Percentiles rank a stretch among this genome's conserved stretches.
Evolutionary conservation across 345 rosid genomes (phyloP).

Genomic region (Salix suchowensis): DNA sequence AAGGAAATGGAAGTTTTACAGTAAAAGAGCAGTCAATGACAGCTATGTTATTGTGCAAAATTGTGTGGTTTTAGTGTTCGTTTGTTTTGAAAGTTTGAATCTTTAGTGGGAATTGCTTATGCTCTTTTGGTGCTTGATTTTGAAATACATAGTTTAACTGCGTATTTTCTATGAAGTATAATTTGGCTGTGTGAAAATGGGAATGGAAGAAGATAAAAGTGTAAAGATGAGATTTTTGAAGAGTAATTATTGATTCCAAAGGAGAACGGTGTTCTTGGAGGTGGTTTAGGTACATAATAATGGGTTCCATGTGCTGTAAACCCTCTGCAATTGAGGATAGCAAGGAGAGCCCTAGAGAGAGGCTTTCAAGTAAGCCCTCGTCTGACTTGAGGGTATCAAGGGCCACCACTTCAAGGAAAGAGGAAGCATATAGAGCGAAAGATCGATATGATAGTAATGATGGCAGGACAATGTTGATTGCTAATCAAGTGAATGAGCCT

Average conservation of each 20-base stretch:
- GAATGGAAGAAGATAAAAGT: constrained; percentile 16
- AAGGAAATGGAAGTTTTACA: not conserved
- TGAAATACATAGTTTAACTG: constrained; percentile 16
- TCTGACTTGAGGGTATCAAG: constrained; percentile 54
- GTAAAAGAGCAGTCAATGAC: constrained; percentile 1
- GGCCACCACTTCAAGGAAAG: constrained; percentile 68
- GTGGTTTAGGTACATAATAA: constrained; percentile 40
- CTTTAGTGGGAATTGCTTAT: constrained; percentile 2
- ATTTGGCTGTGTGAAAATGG: constrained; percentile 17
- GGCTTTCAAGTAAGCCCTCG: constrained; percentile 55
- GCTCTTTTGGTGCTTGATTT: constrained; percentile 12
- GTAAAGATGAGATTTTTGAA: constrained; percentile 19
- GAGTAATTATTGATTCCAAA: constrained; percentile 33
- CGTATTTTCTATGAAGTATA: constrained; percentile 5
- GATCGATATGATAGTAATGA: constrained; percentile 55
- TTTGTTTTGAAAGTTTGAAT: constrained; percentile 3
- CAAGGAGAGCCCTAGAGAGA: constrained; percentile 75
- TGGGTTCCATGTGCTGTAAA: constrained; percentile 88
- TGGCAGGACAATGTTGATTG: constrained; percentile 50
- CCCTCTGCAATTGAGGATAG: constrained; percentile 85
- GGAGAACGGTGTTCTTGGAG: constrained; percentile 22
- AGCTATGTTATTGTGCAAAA: not conserved
- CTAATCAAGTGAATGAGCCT: constrained; percentile 65
- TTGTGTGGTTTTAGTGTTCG: constrained; percentile 7
- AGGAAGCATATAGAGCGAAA: constrained; percentile 50